phyloP scores from a whole-genome alignment of 768 basidiomycete genomes.

The Lactarius deliciosus region DNA sequence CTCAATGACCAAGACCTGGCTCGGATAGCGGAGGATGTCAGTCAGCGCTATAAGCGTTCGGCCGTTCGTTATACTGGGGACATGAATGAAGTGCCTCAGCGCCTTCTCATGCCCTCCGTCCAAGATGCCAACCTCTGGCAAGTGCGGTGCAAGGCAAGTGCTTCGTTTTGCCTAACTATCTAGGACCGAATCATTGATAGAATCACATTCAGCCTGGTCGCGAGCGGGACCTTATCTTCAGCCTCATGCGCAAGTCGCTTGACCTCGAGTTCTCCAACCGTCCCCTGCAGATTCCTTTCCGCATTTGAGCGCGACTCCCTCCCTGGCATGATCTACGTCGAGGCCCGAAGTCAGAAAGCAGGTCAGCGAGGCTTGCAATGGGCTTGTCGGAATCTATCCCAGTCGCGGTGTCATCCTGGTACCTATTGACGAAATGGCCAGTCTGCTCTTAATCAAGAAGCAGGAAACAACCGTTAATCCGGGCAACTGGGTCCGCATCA shows the following conservation, averaged over 20 bases:
- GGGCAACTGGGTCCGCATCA: conserved; percentile 94
- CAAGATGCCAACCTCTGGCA: conserved; percentile 97
- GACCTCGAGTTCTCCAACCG: conserved; percentile 74
- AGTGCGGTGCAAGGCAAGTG: conserved; percentile 81
- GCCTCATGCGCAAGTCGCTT: conserved; percentile 91
- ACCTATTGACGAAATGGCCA: conserved; percentile 98
- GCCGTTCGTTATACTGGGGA: conserved; percentile 83
- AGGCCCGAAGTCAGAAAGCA: conserved; percentile 86
- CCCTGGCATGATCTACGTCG: conserved; percentile 94
- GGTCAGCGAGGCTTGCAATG: conserved; percentile 80
- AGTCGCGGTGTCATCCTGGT: conserved; percentile 81
- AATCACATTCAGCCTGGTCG: conserved; percentile 65
- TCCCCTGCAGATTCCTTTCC: conserved; percentile 83
- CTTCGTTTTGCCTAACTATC: neutral
- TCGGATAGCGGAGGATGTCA: conserved; percentile 79
- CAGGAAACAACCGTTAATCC: conserved; percentile 80
- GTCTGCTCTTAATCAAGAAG: conserved; percentile 92
- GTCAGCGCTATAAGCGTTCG: conserved; percentile 70
- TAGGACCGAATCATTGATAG: neutral
- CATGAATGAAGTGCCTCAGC: conserved; percentile 90
- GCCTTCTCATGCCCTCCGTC: conserved; percentile 93
- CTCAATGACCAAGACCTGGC: conserved; percentile 78
- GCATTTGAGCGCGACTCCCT: conserved; percentile 96
- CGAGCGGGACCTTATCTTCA: conserved; percentile 91
- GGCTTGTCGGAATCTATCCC: conserved; percentile 90